Percentiles rank a stretch among this genome's conserved stretches.
phyloP scores from a whole-genome alignment of 345 rosid species.

The Euphorbia lathyris region DNA sequence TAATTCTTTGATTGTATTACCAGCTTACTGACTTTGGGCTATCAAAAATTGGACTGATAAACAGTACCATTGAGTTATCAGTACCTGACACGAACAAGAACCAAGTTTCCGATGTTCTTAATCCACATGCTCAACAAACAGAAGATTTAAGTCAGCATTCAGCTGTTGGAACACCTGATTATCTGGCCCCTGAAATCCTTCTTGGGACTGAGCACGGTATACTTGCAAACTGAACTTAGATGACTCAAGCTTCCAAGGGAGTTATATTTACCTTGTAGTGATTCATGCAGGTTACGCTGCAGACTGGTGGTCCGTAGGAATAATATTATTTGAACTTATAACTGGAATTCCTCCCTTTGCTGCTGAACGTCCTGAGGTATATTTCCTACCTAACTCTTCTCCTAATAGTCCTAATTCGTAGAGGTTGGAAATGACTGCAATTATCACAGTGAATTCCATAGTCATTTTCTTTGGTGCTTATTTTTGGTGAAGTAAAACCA shows the following conservation, averaged over 20 bases:
- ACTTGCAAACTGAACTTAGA: conserved; percentile 22
- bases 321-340: conserved; percentile 68
- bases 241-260: conserved; percentile 14
- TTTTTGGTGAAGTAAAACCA: neutral
- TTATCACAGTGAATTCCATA: neutral
- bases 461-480: neutral
- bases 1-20: conserved; percentile 33
- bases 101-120: conserved; percentile 32
- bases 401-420: neutral
- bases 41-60: conserved; percentile 78
- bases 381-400: conserved; percentile 8
- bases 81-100: conserved; percentile 43
- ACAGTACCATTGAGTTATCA: conserved; percentile 71
- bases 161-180: conserved; percentile 88
- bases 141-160: conserved; percentile 49
- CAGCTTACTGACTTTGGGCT: conserved; percentile 93
- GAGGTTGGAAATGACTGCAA: neutral
- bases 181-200: conserved; percentile 90
- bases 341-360: conserved; percentile 84
- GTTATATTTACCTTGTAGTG: conserved; percentile 26
- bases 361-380: conserved; percentile 71
- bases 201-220: conserved; percentile 81
- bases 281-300: conserved; percentile 64
- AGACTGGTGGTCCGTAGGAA: conserved; percentile 94
- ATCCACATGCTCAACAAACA: conserved; percentile 37